Evolutionary conservation across 176 grass and related monocot species (phyloP).

Genomic region (Zoysia japonica): DNA sequence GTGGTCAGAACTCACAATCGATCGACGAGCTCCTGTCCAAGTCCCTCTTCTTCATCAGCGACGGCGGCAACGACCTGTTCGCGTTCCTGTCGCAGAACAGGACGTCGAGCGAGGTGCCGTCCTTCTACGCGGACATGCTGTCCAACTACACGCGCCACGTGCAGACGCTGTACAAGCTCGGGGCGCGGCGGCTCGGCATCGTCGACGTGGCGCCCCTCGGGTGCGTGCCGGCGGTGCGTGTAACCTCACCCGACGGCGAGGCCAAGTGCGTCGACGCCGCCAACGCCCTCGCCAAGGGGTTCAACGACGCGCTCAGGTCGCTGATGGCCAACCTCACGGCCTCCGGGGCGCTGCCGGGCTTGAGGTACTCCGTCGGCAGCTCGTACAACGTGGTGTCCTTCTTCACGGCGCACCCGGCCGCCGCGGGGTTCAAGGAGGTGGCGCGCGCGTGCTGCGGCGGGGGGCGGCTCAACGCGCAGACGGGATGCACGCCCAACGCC

Average conservation of each 20-base stretch:
- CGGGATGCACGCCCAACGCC: slow-evolving; percentile 50
- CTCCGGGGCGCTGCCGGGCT: slow-evolving; percentile 28
- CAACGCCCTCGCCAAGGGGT: slow-evolving; percentile 48
- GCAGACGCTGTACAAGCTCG: slow-evolving; percentile 33
- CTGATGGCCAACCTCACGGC: slow-evolving; percentile 33
- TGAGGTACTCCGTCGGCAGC: slow-evolving; percentile 57
- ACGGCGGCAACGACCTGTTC: slow-evolving; percentile 65
- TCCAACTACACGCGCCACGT: slow-evolving; percentile 52
- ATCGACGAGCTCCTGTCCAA: slow-evolving; percentile 42
- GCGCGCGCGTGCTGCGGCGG: slow-evolving; percentile 62
- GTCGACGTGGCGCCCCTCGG: slow-evolving; percentile 59
- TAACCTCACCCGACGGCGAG: slow-evolving; percentile 21
- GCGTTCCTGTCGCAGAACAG: slow-evolving; percentile 48
- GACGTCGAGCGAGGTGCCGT: slow-evolving; percentile 38
- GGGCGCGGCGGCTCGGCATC: slow-evolving; percentile 48
- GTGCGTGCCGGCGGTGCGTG: slow-evolving; percentile 52
- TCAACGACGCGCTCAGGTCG: slow-evolving; percentile 47
- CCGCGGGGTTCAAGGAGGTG: slow-evolving; percentile 43
- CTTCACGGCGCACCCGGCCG: slow-evolving; percentile 37
- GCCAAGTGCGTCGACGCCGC: slow-evolving; percentile 34
- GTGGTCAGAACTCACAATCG: background rate
- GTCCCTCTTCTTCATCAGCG: slow-evolving; percentile 61
- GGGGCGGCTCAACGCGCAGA: slow-evolving; percentile 43
- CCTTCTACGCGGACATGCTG: slow-evolving; percentile 45
- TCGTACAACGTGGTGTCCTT: slow-evolving; percentile 45